Evolutionary conservation across 176 grass and related monocot genomes (phyloP), one percentile per base, ranked within the genome.

Genomic region (Phragmites australis): DNA sequence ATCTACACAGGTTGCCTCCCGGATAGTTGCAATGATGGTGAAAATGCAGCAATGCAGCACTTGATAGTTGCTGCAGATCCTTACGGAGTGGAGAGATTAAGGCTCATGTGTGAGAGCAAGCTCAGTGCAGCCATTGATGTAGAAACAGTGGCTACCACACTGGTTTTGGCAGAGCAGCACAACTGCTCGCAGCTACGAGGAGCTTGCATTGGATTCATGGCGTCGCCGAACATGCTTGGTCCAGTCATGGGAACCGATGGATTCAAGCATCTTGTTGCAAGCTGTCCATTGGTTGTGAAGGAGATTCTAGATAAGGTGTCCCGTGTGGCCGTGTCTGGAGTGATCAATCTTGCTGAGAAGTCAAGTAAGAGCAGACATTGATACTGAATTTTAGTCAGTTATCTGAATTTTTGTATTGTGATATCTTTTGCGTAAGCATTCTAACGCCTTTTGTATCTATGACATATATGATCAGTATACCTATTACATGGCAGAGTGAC

Each of bases 141-240:
- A 8, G 65, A 72, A 3, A 86, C 88, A 2, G 83, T 90, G 17
- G 58, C 79, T 9, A 86, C 72, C 17, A 83, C 72, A 7, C 68
- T 90, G 0, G 88, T 60, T 9, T 83, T 90, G 19, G 83, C 88
- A 46, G 83, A 83, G 39, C 88, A 86, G 39, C 88, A 86, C 66
- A 15, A 82, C 16, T 86, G 83, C 23, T 19, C 16, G 1, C 73
- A 79, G 58, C 79, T 86, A 23, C 44, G 54, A 39, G 40, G 39
- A 26, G 79, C 79, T 41, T 90, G 83, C 83, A 64, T 79, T 40
- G 65, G 61, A 30, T 82, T 82, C 66, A 85, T 77, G 55, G 83
- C 83, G 17, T 81, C 77, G 14, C 79, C 73, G 0, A 65, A 79
- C 75, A 78, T 73, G 78, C 61, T 86, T 72, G 67, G 61, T 29